These are phyloP conservation scores for Leccinum olivaceopallidum DNA, from an alignment of 768 basidiomycete genomes.

Conservation along the genomic window DNA sequence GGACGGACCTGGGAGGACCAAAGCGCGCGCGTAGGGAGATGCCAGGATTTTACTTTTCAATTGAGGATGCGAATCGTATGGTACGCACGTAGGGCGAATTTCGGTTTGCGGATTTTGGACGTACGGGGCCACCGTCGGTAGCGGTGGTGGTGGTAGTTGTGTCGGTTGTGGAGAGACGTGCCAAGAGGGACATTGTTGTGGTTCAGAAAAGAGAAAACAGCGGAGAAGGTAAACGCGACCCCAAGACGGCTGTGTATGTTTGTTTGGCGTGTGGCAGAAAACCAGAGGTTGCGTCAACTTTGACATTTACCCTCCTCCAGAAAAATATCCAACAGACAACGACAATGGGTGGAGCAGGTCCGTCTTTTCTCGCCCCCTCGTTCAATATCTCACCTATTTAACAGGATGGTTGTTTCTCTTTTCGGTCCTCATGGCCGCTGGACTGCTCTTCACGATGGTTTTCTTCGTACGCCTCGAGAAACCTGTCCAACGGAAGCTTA, in stretches of 20 bases:
- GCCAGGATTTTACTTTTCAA: constrained; percentile 21
- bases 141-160: constrained; percentile 11
- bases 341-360: constrained; percentile 41
- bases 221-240: too few species aligned
- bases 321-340: constrained; percentile 2
- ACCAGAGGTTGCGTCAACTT: constrained; percentile 5
- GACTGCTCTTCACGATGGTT: constrained; percentile 96
- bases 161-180: constrained; percentile 23
- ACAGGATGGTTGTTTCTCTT: constrained; percentile 97
- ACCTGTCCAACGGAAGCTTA: not conserved
- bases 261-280: constrained; percentile 35
- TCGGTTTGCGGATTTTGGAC: constrained; percentile 32
- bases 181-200: constrained; percentile 32
- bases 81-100: constrained; percentile 38
- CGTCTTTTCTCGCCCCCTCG: constrained; percentile 17
- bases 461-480: constrained; percentile 80
- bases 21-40: not conserved
- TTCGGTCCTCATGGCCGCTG: constrained; percentile 93
- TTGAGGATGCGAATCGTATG: constrained; percentile 30
- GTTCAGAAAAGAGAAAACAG: constrained; percentile 11
- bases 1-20: constrained; percentile 34
- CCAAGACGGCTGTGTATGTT: constrained; percentile 17
- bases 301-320: too few species aligned
- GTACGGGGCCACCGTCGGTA: constrained; percentile 32
- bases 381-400: not conserved